These are phyloP conservation scores for Colletotrichum neosansevieriae DNA, from an alignment of 2,329 filamentous ascomycete genomes.

Conservation along the genomic window DNA sequence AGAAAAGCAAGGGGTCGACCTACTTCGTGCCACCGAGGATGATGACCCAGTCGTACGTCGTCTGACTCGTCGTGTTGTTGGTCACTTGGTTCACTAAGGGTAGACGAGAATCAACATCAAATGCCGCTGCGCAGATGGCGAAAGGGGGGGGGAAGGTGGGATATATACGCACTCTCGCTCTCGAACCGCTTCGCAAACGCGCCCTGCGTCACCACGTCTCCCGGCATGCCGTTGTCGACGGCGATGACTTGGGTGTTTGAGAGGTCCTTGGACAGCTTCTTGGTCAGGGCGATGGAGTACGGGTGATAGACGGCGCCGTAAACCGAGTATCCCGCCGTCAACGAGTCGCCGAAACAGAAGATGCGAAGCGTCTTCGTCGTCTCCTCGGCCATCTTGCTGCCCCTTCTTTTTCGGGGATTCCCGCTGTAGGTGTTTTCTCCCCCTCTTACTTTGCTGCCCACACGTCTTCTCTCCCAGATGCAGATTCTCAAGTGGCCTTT, in stretches of 20 bases:
- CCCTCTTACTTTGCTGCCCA: no score
- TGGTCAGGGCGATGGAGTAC: conserved; percentile 63
- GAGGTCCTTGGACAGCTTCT: conserved; percentile 60
- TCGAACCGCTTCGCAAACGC: conserved; percentile 49
- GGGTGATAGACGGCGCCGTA: conserved; percentile 61
- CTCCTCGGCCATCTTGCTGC: conserved; percentile 17
- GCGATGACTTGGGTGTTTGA: conserved; percentile 55
- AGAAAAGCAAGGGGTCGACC: conserved; percentile 36
- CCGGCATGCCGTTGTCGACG: conserved; percentile 62
- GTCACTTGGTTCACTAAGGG: conserved; percentile 38
- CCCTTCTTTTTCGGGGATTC: neutral
- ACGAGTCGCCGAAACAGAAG: conserved; percentile 74
- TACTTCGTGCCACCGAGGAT: conserved; percentile 74
- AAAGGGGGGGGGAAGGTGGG: neutral
- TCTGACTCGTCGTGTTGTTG: conserved; percentile 58
- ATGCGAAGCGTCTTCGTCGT: conserved; percentile 58
- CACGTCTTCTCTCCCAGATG: no score
- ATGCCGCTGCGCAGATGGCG: no score
- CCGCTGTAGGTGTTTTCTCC: neutral
- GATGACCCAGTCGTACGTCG: conserved; percentile 69
- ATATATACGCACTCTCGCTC: conserved; percentile 51
- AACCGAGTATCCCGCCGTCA: conserved; percentile 67
- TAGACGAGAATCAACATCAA: conserved; percentile 15
- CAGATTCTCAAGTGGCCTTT: no score
- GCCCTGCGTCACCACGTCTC: conserved; percentile 59